Evolutionary conservation across 257 asterid genomes (phyloP).

Genomic region (Penstemon davidsonii): DNA sequence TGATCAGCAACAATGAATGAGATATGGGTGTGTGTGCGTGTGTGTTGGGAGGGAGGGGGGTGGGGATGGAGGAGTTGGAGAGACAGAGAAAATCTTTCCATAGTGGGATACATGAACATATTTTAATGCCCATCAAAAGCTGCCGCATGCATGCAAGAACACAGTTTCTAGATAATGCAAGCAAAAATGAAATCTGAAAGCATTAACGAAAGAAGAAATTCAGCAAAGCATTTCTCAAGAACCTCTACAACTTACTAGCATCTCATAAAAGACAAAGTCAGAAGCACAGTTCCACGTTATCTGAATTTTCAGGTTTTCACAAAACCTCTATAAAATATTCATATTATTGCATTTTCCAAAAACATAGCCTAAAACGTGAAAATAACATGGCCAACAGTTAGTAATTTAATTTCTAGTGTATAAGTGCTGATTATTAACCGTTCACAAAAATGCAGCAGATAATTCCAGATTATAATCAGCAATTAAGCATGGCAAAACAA

Average conservation of each 20-base stretch:
- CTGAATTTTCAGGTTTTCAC: slow-evolving; percentile 2
- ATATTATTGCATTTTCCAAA: slow-evolving; percentile 4
- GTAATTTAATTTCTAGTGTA: neutral
- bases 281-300: neutral
- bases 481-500: neutral
- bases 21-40: too few relatives aligned
- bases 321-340: neutral
- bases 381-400: too few relatives aligned
- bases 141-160: neutral
- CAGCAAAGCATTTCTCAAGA: neutral
- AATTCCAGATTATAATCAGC: neutral
- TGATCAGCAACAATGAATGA: neutral
- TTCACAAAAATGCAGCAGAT: neutral
- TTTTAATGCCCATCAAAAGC: neutral
- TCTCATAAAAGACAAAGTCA: slow-evolving; percentile 3
- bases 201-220: neutral
- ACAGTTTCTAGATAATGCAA: neutral
- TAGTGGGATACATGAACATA: slow-evolving; percentile 6
- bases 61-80: neutral
- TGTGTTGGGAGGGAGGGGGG: too few relatives aligned
- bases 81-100: neutral
- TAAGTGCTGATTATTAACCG: neutral
- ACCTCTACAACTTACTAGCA: slow-evolving; percentile 5
- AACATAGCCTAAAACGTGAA: neutral
- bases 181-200: neutral